A percentile compares a stretch with the other conserved stretches of the same genome.
These are phyloP conservation scores for Thuidium tamariscinum DNA, from an alignment of 225 moss, liverwort and hornwort species.

Conservation along the genomic window DNA sequence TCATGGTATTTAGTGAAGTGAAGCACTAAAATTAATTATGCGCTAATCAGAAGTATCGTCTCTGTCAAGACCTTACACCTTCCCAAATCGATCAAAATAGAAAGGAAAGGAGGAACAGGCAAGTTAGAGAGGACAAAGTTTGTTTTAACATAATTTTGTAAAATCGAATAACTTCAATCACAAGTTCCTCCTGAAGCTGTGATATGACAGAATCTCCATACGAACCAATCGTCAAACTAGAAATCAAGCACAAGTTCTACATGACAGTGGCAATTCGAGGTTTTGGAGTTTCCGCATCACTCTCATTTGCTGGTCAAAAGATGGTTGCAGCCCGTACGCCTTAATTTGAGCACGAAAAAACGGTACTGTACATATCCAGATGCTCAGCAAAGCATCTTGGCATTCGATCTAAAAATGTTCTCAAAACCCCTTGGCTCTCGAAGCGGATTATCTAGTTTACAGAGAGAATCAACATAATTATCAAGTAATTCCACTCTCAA, in stretches of 20 bases:
- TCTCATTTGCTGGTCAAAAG: background rate
- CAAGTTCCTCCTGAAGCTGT: background rate
- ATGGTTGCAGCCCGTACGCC: background rate
- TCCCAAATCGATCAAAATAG: background rate
- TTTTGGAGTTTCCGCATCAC: background rate
- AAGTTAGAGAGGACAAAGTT: background rate
- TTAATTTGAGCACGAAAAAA: background rate
- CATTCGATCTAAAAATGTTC: background rate
- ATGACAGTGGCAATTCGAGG: background rate
- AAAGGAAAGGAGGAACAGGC: background rate
- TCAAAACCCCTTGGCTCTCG: background rate
- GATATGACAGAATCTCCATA: background rate
- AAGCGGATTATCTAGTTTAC: background rate
- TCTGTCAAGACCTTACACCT: background rate
- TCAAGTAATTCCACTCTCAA: background rate
- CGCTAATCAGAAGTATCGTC: background rate
- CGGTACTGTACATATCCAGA: background rate
- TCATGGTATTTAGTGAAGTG: background rate
- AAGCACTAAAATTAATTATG: background rate
- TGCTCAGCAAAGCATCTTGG: background rate
- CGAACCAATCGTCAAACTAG: no score
- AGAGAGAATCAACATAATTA: background rate
- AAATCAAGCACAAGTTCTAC: background rate
- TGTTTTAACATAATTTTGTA: background rate
- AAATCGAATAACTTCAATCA: background rate